Evolutionary conservation across 768 basidiomycete genomes (phyloP), one percentile per base, ranked within the genome.

Genomic region (Termitomyces sp.): DNA sequence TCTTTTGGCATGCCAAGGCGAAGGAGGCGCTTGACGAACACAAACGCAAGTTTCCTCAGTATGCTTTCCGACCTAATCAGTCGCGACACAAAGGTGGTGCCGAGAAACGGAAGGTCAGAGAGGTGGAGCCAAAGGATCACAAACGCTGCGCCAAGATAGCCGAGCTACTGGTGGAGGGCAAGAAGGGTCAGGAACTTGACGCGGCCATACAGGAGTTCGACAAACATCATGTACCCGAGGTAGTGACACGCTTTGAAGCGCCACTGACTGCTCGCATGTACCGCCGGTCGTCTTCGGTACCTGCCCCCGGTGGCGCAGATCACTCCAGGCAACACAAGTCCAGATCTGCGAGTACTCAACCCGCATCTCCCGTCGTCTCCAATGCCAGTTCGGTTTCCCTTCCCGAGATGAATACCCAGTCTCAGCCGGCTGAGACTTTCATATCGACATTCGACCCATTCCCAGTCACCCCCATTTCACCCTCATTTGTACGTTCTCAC

Each of bases 1-100:
- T 87, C 69, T 71, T 86, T 49, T 92, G 90, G 90, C 85, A 89
- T 63, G 73, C 74, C 51, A 88, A 89, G 70, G 90, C 90, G 17
- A 85, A 85, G 73, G 73, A 76, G 42, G 86, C 86, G 0, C 79
- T 82, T 48, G 86, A 84, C 47, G 89, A 89, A 62, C 89, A 91
- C 68, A 85, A 82, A 70, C 82, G 80, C 63, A 82, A 80, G 70
- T 90, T 82, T 72, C 89, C 90, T 21, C 76, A 85, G 68, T 91
- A 91, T 63, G 78, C 86, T 2, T 91, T 90, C 71, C 75, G 82
- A 23, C 89, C 89, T 1, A 70, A 80, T 17, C 85, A 87, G 64
- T 65, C 72, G 49, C 74, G 73, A 58, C 63, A 70, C 30, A 79
- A 75, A 62, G 76, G 72, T 43, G 67, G 67, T 31, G 62, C 67